These are phyloP conservation scores for Candolleomyces efflorescens DNA, from an alignment of 768 basidiomycete species.

Conservation along the genomic window DNA sequence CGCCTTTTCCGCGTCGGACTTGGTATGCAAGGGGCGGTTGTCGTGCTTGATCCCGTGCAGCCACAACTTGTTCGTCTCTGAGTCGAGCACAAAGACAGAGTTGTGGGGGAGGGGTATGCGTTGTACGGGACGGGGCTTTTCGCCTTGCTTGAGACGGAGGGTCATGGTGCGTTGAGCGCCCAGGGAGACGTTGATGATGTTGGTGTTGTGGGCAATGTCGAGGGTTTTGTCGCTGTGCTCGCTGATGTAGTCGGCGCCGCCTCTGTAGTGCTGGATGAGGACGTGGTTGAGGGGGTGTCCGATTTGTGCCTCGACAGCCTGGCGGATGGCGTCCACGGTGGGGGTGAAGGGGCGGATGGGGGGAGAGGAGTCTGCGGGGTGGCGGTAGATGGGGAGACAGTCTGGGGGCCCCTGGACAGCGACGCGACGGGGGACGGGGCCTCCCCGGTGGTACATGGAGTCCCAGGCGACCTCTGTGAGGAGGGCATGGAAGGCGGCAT, in stretches of 20 bases:
- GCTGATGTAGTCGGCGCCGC: conserved; percentile 77
- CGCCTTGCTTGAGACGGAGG: conserved; percentile 57
- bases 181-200: conserved; percentile 76
- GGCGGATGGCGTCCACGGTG: conserved; percentile 62
- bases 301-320: conserved; percentile 22
- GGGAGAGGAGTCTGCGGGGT: conserved; percentile 78
- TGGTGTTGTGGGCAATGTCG: conserved; percentile 70
- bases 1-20: conserved; percentile 50
- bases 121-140: no score
- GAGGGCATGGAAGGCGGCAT: conserved; percentile 2
- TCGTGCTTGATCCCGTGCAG: conserved; percentile 75
- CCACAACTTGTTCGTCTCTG: conserved; percentile 69
- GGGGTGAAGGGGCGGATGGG: conserved; percentile 62
- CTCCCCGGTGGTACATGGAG: neutral
- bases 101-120: conserved; percentile 75
- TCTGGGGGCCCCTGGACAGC: neutral
- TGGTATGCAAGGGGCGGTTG: conserved; percentile 54
- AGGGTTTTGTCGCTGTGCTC: conserved; percentile 88
- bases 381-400: conserved; percentile 77
- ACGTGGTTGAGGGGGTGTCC: conserved; percentile 77
- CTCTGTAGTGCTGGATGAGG: conserved; percentile 77
- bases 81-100: conserved; percentile 79
- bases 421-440: neutral
- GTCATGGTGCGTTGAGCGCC: conserved; percentile 78
- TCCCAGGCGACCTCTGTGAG: conserved; percentile 4